Evolutionary conservation across 345 rosid genomes (phyloP), one percentile per base, ranked within the genome.

Genomic region (Ceriops tagal): DNA sequence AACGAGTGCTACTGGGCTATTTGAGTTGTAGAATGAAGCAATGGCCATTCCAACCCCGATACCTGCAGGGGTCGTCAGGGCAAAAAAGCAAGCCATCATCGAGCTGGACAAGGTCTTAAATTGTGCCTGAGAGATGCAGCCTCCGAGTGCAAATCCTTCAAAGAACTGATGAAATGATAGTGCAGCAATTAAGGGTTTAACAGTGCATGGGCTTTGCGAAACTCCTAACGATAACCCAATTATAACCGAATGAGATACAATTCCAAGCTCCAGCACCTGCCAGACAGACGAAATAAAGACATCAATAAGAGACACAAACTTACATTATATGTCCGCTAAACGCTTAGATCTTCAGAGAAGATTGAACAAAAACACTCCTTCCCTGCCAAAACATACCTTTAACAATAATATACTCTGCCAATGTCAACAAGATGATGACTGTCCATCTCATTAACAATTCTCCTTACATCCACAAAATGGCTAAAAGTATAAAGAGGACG

Each of bases 111-210:
- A 43, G 0, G 75, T 75, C 72, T 81, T 87, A 75, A 90, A 84
- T 46, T 79, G 84, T 1, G 99, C 98, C 76, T 92, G 96, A 5
- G 96, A 84, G 4, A 90, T 84, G 84, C 98, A 95, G 39, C 99
- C 99, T 53, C 96, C 98, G 0, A 92, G 91, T 0, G 98, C 97
- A 26, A 92, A 86, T 28, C 98, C 99, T 87, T 95, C 99, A n/a
- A 95, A 95, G 83, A 95, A 90, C 35, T 92, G 99, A 66, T 95
- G 99, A 74, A 88, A 95, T 37, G 97, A 88, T 55, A 92, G 79
- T 19, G 99, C 99, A 0, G 92, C 81, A 5, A 90, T 85, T n/a
- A 92, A 82, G 1, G 99, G 99, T 63, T 90, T 82, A 71, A 95
- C 86, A 3, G 99, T 90, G 77, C 96, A 87, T 3, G 96, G 92